Percentiles rank a stretch among this genome's conserved stretches.
Conservation (phyloP, 2,329 filamentous ascomycete species). For the Colletotrichum horii region DNA sequence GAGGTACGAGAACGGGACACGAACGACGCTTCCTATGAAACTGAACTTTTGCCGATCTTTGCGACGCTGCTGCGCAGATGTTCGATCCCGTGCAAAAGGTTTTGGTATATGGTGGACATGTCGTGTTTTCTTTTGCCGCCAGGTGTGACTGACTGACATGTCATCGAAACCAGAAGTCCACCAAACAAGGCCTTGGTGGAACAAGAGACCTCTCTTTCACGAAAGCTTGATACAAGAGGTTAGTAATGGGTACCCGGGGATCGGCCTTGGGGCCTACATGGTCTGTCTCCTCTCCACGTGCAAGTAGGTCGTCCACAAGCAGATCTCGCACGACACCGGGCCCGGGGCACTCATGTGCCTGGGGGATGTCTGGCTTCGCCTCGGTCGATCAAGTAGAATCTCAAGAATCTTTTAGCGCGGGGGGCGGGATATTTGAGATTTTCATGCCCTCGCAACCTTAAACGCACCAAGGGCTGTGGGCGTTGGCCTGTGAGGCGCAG, state of each 20-base stretch:
- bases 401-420: neutral
- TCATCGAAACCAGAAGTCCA: neutral
- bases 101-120: neutral
- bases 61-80: neutral
- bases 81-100: neutral
- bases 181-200: neutral
- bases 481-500: neutral
- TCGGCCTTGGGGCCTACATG: neutral
- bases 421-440: neutral
- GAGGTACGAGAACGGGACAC: neutral
- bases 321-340: neutral
- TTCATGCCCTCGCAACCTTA: neutral
- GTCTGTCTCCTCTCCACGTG: neutral
- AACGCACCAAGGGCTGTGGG: neutral
- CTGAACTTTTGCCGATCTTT: neutral
- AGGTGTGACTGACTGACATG: neutral
- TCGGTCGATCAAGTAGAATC: neutral
- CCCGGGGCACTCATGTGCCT: neutral
- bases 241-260: neutral
- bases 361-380: neutral
- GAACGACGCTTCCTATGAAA: neutral
- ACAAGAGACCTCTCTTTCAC: neutral
- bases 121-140: neutral
- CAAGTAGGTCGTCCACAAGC: neutral
- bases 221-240: neutral